Evolutionary conservation across 257 asterid genomes (phyloP).

Genomic region (Solanum chiquidenum): DNA sequence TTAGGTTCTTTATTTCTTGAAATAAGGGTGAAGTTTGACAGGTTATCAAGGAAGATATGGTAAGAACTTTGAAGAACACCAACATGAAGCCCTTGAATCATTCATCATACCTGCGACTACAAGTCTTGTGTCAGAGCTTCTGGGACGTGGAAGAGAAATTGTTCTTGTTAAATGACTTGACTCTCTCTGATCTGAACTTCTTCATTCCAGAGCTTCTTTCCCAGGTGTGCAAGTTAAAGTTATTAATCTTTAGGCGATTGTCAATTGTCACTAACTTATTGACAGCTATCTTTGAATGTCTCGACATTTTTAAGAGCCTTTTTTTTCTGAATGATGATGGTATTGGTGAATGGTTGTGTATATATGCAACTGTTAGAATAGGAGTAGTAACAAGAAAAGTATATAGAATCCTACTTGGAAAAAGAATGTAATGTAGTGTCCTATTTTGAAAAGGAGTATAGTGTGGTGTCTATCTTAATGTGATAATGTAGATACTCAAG

Average conservation of each 20-base stretch:
- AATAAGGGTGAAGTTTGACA: slow-evolving; percentile 27
- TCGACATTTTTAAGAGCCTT: background rate
- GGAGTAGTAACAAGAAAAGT: background rate
- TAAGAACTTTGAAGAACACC: slow-evolving; percentile 81
- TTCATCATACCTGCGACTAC: slow-evolving; percentile 80
- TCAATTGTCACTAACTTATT: background rate
- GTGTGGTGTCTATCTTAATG: background rate
- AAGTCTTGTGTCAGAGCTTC: slow-evolving; percentile 75
- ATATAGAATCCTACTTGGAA: background rate
- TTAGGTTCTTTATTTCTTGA: slow-evolving; percentile 12
- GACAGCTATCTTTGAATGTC: background rate
- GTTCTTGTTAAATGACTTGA: slow-evolving; percentile 51
- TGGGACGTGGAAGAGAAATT: slow-evolving; percentile 93
- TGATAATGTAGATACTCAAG: background rate
- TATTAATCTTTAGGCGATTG: background rate
- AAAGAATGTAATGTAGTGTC: background rate
- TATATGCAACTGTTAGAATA: background rate
- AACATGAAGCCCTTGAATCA: slow-evolving; percentile 94
- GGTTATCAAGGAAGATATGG: slow-evolving; percentile 90
- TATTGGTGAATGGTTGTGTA: background rate
- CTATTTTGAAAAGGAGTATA: background rate
- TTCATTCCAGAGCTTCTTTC: slow-evolving; percentile 80
- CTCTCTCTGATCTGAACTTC: slow-evolving; percentile 58
- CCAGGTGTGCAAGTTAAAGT: slow-evolving; percentile 43
- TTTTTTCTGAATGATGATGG: background rate